Evolutionary conservation across 768 basidiomycete species (phyloP), one percentile per base, ranked within the genome.

Genomic region (Imleria badia): DNA sequence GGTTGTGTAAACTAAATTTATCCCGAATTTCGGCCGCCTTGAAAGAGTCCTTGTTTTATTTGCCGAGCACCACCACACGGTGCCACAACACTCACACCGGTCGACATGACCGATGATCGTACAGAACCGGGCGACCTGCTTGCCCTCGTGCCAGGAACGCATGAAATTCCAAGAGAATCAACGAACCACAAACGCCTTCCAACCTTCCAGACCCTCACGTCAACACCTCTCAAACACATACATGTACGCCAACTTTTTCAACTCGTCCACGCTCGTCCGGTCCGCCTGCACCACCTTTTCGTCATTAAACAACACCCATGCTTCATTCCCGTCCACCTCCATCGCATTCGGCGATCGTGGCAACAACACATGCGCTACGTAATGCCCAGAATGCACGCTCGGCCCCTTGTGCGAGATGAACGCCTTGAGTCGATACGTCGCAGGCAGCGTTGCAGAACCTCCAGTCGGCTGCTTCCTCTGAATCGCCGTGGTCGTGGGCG

Each of bases 381-480:
- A 96, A 63, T 94, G 95, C 1, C 89, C 95, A 0, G 93, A 96
- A 66, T 98, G 96, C 23, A 95, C 93, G 1, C 91, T 94, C 0
- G 91, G 90, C 0, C 96, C 95, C 65, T 97, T 98, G 77, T 99
- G 96, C 46, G 94, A 97, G 64, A 99, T 85, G 75, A 98, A 99
- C 10, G 91, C 94, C 66, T 94, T 90, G 29, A 99, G 81, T 29
- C 76, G 75, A 74, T 92, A 99, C 14, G 74, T 73, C 6, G 86
- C 93, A 1, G 95, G 95, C 0, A 93, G 76, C 3, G 65, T 62
- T 3, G 75, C 73, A 29, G 83, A 79, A 20, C 92, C 91, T 5
- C 36, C 44, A n/a, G 39, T 4, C 14, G 26, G 13, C 19, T 31
- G 52, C 33, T 60, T 58, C 31, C 22, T 36, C n/a, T n/a, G n/a